phyloP scores from a whole-genome alignment of 2,329 filamentous ascomycete genomes.

The Neofusicoccum umdonicola region DNA sequence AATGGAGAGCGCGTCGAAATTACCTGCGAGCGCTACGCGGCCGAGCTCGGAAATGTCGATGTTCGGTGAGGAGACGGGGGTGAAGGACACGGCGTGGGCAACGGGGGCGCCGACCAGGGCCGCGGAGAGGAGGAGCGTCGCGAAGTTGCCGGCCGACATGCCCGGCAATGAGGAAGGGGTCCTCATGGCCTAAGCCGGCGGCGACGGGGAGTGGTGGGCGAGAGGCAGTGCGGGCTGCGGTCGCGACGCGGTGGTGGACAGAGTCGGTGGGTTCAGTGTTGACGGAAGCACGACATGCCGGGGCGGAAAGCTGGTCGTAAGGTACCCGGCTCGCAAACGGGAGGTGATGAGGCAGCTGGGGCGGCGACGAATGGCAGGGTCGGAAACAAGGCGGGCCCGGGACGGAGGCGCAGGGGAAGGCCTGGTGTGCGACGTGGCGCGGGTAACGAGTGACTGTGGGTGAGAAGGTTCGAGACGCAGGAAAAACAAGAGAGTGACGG shows the following conservation, averaged over 20 bases:
- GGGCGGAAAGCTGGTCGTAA: conserved; percentile 14
- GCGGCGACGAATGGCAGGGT: conserved; percentile 14
- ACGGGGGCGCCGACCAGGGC: conserved; percentile 23
- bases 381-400: conserved; percentile 19
- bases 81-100: conserved; percentile 50
- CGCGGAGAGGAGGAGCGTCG: conserved; percentile 31
- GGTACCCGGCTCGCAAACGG: conserved; percentile 15
- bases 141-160: conserved; percentile 37
- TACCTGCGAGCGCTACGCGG: conserved; percentile 78
- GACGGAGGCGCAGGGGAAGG: conserved; percentile 19
- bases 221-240: conserved; percentile 15
- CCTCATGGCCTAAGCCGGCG: conserved; percentile 34
- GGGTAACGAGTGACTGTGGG: conserved; percentile 40
- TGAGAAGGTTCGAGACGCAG: conserved; percentile 7
- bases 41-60: conserved; percentile 78
- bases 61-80: conserved; percentile 63
- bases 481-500: conserved; percentile 10
- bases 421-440: conserved; percentile 10
- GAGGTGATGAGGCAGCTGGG: conserved; percentile 18
- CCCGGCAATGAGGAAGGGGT: conserved; percentile 36
- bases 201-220: conserved; percentile 10
- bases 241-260: conserved; percentile 23
- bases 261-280: conserved; percentile 19
- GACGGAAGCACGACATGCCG: conserved; percentile 18
- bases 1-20: conserved; percentile 88